These are phyloP conservation scores for Escallonia rubra DNA, from an alignment of 129 eudicot species.

Conservation along the genomic window DNA sequence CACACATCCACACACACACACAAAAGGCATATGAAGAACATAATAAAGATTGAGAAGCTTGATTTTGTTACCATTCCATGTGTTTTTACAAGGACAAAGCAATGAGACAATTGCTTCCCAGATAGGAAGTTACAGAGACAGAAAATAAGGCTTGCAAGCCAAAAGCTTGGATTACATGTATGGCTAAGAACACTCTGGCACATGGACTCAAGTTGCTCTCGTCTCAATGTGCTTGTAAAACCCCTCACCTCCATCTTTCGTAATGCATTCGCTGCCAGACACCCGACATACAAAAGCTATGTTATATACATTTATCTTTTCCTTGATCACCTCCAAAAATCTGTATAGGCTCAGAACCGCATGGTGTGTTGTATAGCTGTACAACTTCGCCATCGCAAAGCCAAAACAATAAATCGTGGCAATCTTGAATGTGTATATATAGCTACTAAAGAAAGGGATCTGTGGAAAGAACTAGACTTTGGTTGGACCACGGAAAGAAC, in stretches of 20 bases:
- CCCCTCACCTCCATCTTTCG: slow-evolving; percentile 1
- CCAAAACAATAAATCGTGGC: slow-evolving; percentile 20
- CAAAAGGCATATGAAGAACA: not conserved
- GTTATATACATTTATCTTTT: slow-evolving; percentile 32
- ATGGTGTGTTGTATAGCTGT: slow-evolving; percentile 68
- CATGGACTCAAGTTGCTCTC: slow-evolving; percentile 36
- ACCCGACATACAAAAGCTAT: slow-evolving; percentile 1
- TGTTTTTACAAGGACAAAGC: slow-evolving; percentile 5
- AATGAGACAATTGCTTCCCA: slow-evolving; percentile 11
- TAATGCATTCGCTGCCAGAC: slow-evolving; percentile 6
- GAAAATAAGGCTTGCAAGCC: slow-evolving; percentile 11
- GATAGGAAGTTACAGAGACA: not conserved
- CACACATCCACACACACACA: not conserved
- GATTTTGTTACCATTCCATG: slow-evolving; percentile 8
- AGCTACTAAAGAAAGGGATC: not conserved
- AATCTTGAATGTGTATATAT: slow-evolving; percentile 8
- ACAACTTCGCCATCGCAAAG: slow-evolving; percentile 69
- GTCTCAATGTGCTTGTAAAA: slow-evolving; percentile 46
- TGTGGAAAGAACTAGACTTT: slow-evolving; percentile 1
- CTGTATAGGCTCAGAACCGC: slow-evolving; percentile 33
- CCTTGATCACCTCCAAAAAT: slow-evolving; percentile 19
- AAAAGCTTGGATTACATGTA: slow-evolving; percentile 26
- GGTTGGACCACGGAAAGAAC: slow-evolving; percentile 4
- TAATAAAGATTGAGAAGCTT: not conserved
- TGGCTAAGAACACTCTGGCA: slow-evolving; percentile 17